These are phyloP conservation scores for Maudiozyma turicensis DNA, from an alignment of 805 yeast genomes.

Conservation along the genomic window DNA sequence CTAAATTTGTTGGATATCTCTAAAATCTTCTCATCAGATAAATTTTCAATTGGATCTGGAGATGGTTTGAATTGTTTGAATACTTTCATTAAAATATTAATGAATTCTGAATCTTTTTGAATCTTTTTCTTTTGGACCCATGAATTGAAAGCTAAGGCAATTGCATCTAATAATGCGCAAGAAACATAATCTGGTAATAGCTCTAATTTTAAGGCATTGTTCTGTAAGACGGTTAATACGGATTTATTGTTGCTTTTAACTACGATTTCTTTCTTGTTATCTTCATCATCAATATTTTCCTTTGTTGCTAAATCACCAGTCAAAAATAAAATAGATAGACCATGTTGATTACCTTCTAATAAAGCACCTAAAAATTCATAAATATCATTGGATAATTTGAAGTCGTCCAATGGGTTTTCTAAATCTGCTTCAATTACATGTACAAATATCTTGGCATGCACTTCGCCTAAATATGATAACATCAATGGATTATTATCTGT, in stretches of 20 bases:
- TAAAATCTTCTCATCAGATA: slow-evolving; percentile 19
- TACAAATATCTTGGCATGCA: slow-evolving; percentile 49
- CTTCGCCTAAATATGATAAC: slow-evolving; percentile 69
- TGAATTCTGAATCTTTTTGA: slow-evolving; percentile 35
- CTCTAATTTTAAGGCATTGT: slow-evolving; percentile 41
- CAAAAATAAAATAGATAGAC: slow-evolving; percentile 59
- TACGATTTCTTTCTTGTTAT: not conserved
- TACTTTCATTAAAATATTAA: slow-evolving; percentile 29
- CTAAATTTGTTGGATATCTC: slow-evolving; percentile 44
- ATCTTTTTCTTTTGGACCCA: slow-evolving; percentile 61
- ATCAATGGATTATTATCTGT: slow-evolving; percentile 61
- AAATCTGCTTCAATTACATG: slow-evolving; percentile 53
- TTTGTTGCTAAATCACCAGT: slow-evolving; percentile 40
- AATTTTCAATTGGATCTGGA: not conserved
- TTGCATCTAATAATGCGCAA: slow-evolving; percentile 59
- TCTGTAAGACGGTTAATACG: slow-evolving; percentile 45
- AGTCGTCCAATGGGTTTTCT: slow-evolving; percentile 44
- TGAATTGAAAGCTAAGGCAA: slow-evolving; percentile 64
- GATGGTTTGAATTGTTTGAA: slow-evolving; percentile 27
- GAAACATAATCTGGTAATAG: slow-evolving; percentile 54
- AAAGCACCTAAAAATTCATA: slow-evolving; percentile 60
- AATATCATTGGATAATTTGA: slow-evolving; percentile 41
- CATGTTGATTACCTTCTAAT: slow-evolving; percentile 67
- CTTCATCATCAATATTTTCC: slow-evolving; percentile 8
- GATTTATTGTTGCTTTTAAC: slow-evolving; percentile 27